phyloP scores from a whole-genome alignment of 1,284 basidiomycete species.

The Phylloporus sp. region DNA sequence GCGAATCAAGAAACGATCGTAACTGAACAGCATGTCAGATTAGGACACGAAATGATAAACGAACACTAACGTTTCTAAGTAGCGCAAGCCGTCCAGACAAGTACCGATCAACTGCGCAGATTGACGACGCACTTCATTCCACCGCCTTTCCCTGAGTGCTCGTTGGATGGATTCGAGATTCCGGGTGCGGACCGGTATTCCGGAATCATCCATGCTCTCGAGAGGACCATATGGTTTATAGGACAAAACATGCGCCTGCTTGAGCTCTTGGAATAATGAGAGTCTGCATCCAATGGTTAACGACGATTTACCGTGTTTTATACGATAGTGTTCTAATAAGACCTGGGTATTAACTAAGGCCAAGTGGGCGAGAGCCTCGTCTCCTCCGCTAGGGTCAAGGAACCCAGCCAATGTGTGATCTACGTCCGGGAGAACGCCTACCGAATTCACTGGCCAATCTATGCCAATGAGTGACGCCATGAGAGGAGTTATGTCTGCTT shows the following conservation, averaged over 20 bases:
- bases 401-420: conserved; percentile 62
- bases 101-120: conserved; percentile 60
- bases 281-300: not conserved
- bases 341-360: conserved; percentile 76
- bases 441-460: conserved; percentile 77
- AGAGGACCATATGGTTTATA: conserved; percentile 65
- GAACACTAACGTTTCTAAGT: conserved; percentile 71
- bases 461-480: conserved; percentile 78
- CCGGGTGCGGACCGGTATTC: conserved; percentile 29
- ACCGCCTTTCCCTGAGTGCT: conserved; percentile 49
- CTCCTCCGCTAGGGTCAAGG: conserved; percentile 43
- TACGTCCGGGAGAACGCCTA: conserved; percentile 73
- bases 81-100: conserved; percentile 71
- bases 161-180: conserved; percentile 47
- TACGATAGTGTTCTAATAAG: conserved; percentile 78
- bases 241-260: conserved; percentile 57
- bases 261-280: conserved; percentile 53
- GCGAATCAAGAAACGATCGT: conserved; percentile 78
- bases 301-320: conserved; percentile 68
- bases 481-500: conserved; percentile 83
- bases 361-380: conserved; percentile 53
- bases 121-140: conserved; percentile 52
- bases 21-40: conserved; percentile 43
- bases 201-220: conserved; percentile 30
- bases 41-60: not conserved